Percentiles rank a stretch among this genome's conserved stretches.
Conservation (phyloP, 202 grass and related monocot species). For the Dendrocalamus latiflorus region DNA sequence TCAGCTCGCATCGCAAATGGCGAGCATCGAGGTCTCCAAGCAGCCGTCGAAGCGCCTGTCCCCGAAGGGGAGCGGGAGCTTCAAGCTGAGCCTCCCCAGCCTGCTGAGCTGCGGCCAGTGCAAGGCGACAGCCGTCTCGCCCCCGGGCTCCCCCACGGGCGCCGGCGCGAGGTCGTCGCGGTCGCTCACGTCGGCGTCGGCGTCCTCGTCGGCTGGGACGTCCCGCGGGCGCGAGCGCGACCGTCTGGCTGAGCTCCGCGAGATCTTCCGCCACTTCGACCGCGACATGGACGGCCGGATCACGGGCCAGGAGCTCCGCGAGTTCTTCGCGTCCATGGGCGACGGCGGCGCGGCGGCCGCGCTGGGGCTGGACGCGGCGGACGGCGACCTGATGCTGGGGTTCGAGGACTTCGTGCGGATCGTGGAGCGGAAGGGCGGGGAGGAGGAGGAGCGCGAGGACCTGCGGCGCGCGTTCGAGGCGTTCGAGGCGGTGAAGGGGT, state of each 20-base stretch:
- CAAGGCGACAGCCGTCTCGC: conserved; percentile 43
- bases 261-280: conserved; percentile 82
- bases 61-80: conserved; percentile 53
- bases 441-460: conserved; percentile 69
- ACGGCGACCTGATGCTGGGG: conserved; percentile 39
- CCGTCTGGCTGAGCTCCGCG: conserved; percentile 49
- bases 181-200: conserved; percentile 16
- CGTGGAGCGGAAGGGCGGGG: conserved; percentile 60
- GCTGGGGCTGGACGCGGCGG: conserved; percentile 1
- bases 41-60: conserved; percentile 37
- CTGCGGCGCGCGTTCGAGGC: conserved; percentile 68
- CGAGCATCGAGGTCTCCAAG: conserved; percentile 33
- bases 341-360: conserved; percentile 25
- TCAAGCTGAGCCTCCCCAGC: conserved; percentile 53
- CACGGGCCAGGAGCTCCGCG: conserved; percentile 53
- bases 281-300: conserved; percentile 71
- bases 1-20: conserved; percentile 14
- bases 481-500: conserved; percentile 94
- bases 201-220: conserved; percentile 34
- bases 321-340: conserved; percentile 62
- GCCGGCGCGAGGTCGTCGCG: conserved; percentile 20
- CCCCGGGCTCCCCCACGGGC: conserved; percentile 34
- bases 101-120: conserved; percentile 36
- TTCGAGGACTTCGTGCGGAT: conserved; percentile 71
- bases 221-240: conserved; percentile 37